Evolutionary conservation across 2,329 filamentous ascomycete genomes (phyloP).

Genomic region (Dichotomopilus funicola): DNA sequence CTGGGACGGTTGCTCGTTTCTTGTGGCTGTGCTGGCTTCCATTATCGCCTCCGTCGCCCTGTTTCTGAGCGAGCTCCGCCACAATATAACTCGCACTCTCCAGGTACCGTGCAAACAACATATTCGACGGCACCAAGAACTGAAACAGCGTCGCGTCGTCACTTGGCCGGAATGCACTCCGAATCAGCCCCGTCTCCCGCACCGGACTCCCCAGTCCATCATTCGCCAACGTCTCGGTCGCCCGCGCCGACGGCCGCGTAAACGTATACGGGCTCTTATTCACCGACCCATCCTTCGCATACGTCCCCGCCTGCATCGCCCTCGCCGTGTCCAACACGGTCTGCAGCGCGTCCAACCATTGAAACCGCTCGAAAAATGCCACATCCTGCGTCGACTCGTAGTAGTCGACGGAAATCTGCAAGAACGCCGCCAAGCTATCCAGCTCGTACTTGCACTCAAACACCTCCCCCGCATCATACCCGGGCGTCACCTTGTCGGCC

Average conservation of each 20-base stretch:
- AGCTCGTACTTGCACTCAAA: constrained; percentile 98
- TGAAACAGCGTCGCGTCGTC: constrained; percentile 83
- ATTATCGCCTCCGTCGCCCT: background rate
- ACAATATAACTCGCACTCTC: constrained; percentile 42
- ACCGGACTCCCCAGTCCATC: constrained; percentile 74
- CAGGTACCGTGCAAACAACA: constrained; percentile 68
- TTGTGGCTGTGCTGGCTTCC: constrained; percentile 11
- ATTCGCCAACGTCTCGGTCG: constrained; percentile 76
- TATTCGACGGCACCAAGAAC: constrained; percentile 84
- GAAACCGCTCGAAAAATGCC: constrained; percentile 57
- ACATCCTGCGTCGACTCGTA: constrained; percentile 64
- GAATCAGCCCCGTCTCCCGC: constrained; percentile 73
- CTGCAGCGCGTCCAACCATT: constrained; percentile 67
- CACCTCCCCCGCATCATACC: constrained; percentile 61
- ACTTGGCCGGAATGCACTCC: constrained; percentile 83
- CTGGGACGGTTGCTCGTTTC: constrained; percentile 12
- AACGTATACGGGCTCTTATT: constrained; percentile 65
- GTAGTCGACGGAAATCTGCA: constrained; percentile 77
- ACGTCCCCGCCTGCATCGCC: constrained; percentile 68
- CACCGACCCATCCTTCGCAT: constrained; percentile 53
- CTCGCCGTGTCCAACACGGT: constrained; percentile 63
- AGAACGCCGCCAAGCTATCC: constrained; percentile 81
- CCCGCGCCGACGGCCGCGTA: constrained; percentile 61
- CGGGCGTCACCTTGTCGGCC: constrained; percentile 56
- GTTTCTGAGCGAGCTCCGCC: constrained; percentile 29